Evolutionary conservation across 371 early-diverging fungal species (phyloP), one percentile per base, ranked within the genome.

Genomic region (Mortierella sp.): DNA sequence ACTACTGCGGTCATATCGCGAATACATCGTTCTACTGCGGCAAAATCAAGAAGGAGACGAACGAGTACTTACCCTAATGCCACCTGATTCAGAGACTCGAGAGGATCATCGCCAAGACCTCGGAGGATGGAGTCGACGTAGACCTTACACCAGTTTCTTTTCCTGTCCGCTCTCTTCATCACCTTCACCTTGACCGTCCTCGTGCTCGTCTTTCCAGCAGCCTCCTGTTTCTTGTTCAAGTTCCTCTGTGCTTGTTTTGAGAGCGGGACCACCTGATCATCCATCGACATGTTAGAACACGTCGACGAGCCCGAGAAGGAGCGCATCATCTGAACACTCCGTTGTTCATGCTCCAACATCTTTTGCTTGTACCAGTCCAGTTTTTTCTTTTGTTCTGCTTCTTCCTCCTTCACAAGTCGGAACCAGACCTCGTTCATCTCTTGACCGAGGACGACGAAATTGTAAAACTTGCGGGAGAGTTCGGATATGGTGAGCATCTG

Each of bases 361-460:
- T 75, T 75, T 32, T 49, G 56, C 46, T 60, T 64, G 50, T 46
- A 69, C 69, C 69, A 75, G 24, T 64, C 76, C 28, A 64, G 44
- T 0, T 57, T 56, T 49, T 75, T 75, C 61, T 69, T 68, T 27
- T 63, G 55, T 46, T 68, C 69, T 17, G 64, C 61, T 32, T 75
- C 69, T 39, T 75, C 76, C 6, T 54, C 43, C 48, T 75, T 68
- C 43, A 75, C 70, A 21, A 75, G 61, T 11, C 64, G 56, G 65
- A 75, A 75, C 76, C 76, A 75, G n/a, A 75, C 76, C 54, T 75
- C 76, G 50, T 75, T 75, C 76, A 75, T 75, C 19, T 69, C 76
- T 34, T 75, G 65, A 15, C 76, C 65, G 17, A 69, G 53, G 37
- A 75, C 76, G 0, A 75, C 64, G 57, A 75, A 69, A 37, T 63